Base-by-base conservation (phyloP, 108 stramenopile genomes). In the Cyclotella sp. region DNA sequence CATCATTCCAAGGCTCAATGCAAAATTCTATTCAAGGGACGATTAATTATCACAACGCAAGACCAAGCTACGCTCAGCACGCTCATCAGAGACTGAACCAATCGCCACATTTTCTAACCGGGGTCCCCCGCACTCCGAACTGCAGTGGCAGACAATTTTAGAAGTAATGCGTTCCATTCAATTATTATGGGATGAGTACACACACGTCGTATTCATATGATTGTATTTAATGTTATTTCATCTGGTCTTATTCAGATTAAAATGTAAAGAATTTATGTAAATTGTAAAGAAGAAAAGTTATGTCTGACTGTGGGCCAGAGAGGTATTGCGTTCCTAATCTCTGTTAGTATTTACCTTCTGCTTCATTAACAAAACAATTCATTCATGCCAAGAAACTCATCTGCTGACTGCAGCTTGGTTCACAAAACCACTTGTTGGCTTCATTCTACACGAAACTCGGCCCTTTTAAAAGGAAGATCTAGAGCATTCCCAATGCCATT, bases 401-500 rank as follows among this genome's bases (percentile, higher is more conserved):
- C n/a, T 49, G 47, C 9, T 49, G 47, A n/a, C 47, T 49, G 3
- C 47, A 49, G 3, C n/a, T n/a, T 49, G n/a, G 47, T 49, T n/a
- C 18, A 49, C 15, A 49, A 16, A 49, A 49, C 47, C 55, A 58
- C 22, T 19, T 3, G 49, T 51, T 19, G 34, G 40, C 61, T 18
- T 34, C 61, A 41, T 45, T 24, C 43, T 24, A 24, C 0, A 21
- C 1, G 44, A 22, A 13, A n/a, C n/a, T n/a, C n/a, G n/a, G n/a
- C n/a, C n/a, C n/a, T n/a, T 51, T 16, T 8, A 19, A 1, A 22
- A 64, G 43, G n/a, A 9, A 12, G 43, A 11, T 34, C 21, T 77
- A 79, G 49, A 83, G 82, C 76, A 83, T 69, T 14, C 76, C 70
- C 49, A 83, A 75, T 19, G 86, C 89, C 85, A 85, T 85, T 49